Percentiles rank a stretch among this genome's conserved stretches.
These are phyloP conservation scores for Hsuehochloa calcarea DNA, from an alignment of 176 grass and related monocot genomes.

Conservation along the genomic window DNA sequence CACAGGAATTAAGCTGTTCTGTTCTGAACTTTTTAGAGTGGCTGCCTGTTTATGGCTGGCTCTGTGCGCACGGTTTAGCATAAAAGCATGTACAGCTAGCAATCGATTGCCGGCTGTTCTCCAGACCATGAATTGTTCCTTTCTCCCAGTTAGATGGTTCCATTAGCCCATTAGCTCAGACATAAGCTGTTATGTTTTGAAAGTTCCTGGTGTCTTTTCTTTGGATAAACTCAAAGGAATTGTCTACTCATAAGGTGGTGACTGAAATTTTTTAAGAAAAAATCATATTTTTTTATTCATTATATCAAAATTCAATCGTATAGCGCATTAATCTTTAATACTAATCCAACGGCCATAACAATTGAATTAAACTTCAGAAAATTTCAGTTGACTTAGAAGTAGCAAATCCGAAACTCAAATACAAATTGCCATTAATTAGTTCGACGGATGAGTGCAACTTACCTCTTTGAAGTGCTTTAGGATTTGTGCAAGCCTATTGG, in stretches of 20 bases:
- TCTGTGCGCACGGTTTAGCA: constrained; percentile 15
- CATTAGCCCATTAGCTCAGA: neutral
- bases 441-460: too few species aligned
- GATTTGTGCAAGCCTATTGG: too few species aligned
- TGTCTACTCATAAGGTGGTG: too few species aligned
- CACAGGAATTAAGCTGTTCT: constrained; percentile 31
- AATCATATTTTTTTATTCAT: too few species aligned
- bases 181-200: neutral
- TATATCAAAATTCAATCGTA: too few species aligned
- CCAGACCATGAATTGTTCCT: constrained; percentile 35
- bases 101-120: constrained; percentile 35
- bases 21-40: constrained; percentile 21
- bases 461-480: too few species aligned
- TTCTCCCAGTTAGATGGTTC: constrained; percentile 15
- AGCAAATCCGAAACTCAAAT: neutral
- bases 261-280: too few species aligned
- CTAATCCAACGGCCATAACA: too few species aligned
- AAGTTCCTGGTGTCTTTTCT: neutral
- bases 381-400: too few species aligned
- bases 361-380: too few species aligned
- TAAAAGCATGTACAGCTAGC: constrained; percentile 27
- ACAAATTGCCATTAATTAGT: neutral
- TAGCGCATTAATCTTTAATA: too few species aligned
- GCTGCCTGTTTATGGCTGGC: constrained; percentile 12
- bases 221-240: neutral